A percentile compares a stretch with the other conserved stretches of the same genome.
These are phyloP conservation scores for Nemania serpens DNA, from an alignment of 2,329 filamentous ascomycete genomes.

Conservation along the genomic window DNA sequence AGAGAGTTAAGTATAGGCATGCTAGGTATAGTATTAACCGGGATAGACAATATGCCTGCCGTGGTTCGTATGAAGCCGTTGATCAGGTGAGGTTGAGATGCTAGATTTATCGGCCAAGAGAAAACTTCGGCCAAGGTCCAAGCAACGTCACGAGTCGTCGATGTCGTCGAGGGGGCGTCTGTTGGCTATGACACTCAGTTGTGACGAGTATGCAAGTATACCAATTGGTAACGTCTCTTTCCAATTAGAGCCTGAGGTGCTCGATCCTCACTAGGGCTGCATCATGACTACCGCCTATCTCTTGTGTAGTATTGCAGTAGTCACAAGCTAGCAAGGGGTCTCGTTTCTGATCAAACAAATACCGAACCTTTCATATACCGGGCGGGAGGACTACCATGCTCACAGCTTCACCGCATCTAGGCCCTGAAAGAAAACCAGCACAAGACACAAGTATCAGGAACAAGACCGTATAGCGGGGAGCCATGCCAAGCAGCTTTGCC, in stretches of 20 bases:
- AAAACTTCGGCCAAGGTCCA: not conserved
- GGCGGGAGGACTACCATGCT: no score
- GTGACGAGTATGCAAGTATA: slow-evolving; percentile 8
- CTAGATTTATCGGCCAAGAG: not conserved
- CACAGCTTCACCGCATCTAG: no score
- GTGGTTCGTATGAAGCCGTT: not conserved
- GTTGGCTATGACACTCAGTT: not conserved
- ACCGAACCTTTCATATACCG: no score
- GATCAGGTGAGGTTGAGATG: not conserved
- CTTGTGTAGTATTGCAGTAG: slow-evolving; percentile 9
- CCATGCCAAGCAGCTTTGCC: no score
- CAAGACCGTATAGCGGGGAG: not conserved
- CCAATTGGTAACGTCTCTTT: not conserved
- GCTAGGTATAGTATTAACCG: slow-evolving; percentile 11
- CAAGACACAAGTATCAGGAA: not conserved
- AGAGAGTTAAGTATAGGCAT: slow-evolving; percentile 14
- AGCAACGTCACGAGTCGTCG: slow-evolving; percentile 1
- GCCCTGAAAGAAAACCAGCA: not conserved
- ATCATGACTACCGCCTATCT: not conserved
- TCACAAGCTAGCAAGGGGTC: not conserved
- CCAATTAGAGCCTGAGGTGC: slow-evolving; percentile 7
- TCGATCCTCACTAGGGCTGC: not conserved
- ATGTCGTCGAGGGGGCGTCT: not conserved
- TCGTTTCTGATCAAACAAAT: no score
- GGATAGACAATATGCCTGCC: slow-evolving; percentile 8